Conservation (phyloP, 2,329 filamentous ascomycete species). For the Bipolaris victoriae region DNA sequence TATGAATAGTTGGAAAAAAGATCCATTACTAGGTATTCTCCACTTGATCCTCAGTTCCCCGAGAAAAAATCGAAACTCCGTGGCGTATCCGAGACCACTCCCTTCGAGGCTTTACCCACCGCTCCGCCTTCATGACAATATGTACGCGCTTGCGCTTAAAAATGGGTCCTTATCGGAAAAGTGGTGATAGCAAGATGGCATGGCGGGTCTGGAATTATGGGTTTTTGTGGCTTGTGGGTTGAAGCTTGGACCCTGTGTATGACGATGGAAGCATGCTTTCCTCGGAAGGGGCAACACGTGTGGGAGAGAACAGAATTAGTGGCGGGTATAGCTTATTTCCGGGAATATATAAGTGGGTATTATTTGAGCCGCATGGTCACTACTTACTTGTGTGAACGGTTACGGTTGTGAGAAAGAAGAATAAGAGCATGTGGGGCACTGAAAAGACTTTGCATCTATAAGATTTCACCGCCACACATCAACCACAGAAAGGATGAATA, state of each 20-base stretch:
- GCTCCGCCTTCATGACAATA: background rate
- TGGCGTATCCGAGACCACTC: constrained; percentile 3
- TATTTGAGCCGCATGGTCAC: background rate
- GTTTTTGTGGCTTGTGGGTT: background rate
- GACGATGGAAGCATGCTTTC: background rate
- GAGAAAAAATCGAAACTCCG: constrained; percentile 4
- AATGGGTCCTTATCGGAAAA: constrained; percentile 6
- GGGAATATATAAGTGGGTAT: background rate
- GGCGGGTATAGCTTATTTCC: background rate
- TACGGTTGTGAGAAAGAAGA: background rate
- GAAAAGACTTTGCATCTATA: background rate
- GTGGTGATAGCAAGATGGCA: constrained; percentile 1
- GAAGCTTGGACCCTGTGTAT: constrained; percentile 5
- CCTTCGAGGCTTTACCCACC: background rate
- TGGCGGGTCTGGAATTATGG: constrained; percentile 7
- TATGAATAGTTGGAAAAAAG: background rate
- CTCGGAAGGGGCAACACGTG: background rate
- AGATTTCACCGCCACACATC: no score
- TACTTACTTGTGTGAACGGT: background rate
- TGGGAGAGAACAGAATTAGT: background rate
- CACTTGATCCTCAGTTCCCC: background rate
- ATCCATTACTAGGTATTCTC: background rate
- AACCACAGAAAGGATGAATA: background rate
- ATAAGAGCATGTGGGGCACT: background rate
- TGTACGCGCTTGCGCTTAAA: constrained; percentile 1